Percentiles rank a stretch among this genome's conserved stretches.
phyloP scores from a whole-genome alignment of 2,329 filamentous ascomycete species.

The Penicillium corylophilum region DNA sequence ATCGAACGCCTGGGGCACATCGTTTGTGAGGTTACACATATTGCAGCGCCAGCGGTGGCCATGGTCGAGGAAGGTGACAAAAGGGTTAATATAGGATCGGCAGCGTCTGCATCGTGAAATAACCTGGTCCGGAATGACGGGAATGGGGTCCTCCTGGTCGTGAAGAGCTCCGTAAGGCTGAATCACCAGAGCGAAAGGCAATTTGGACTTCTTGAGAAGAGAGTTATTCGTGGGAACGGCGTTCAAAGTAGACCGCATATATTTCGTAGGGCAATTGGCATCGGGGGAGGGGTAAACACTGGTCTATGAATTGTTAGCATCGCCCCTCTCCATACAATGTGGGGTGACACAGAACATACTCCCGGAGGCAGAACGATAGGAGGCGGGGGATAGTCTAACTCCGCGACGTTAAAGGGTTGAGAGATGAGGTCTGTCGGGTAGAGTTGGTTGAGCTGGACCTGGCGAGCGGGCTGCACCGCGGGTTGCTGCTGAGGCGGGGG shows the following conservation, averaged over 20 bases:
- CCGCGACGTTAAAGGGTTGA: constrained; percentile 90
- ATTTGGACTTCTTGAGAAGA: constrained; percentile 91
- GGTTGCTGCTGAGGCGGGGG: constrained; percentile 41
- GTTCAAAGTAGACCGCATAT: constrained; percentile 92
- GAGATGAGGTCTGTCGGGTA: constrained; percentile 89
- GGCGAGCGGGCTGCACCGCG: constrained; percentile 51
- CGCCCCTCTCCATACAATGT: neutral
- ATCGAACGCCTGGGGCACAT: constrained; percentile 98
- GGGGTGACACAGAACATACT: constrained; percentile 56
- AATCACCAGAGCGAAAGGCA: constrained; percentile 93
- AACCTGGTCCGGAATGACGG: constrained; percentile 92
- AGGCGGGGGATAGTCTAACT: constrained; percentile 87
- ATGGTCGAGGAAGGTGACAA: constrained; percentile 92
- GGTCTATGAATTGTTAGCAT: constrained; percentile 59
- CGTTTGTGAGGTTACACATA: constrained; percentile 98
- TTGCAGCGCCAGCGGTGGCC: constrained; percentile 98
- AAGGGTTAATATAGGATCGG: constrained; percentile 96
- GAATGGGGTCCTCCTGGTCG: constrained; percentile 86
- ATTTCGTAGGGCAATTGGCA: constrained; percentile 90
- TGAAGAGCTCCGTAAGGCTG: constrained; percentile 93
- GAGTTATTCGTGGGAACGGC: constrained; percentile 89
- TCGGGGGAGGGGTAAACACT: constrained; percentile 88
- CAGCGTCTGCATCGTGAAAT: constrained; percentile 96
- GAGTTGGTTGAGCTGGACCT: constrained; percentile 72
- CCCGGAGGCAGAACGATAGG: constrained; percentile 88